Percentiles rank a stretch among this genome's conserved stretches.
Evolutionary conservation across 768 basidiomycete genomes (phyloP).

Genomic region (Kwoniella europaea): DNA sequence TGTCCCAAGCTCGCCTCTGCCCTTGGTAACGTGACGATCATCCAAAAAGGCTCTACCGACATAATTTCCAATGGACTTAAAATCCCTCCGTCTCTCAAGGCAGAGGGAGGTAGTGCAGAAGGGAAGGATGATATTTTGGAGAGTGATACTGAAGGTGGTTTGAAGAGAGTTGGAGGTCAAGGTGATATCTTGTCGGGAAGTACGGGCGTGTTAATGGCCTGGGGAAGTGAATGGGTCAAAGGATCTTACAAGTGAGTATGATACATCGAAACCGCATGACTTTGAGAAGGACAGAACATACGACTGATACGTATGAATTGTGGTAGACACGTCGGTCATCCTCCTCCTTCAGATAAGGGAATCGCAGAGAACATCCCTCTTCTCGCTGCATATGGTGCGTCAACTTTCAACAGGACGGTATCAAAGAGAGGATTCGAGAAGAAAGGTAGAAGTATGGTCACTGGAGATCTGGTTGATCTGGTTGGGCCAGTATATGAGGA

Average conservation of each 20-base stretch:
- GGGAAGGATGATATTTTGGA: constrained; percentile 64
- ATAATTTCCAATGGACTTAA: constrained; percentile 68
- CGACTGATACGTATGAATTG: not conserved
- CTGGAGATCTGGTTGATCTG: constrained; percentile 70
- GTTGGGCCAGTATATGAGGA: constrained; percentile 68
- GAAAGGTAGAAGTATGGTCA: constrained; percentile 79
- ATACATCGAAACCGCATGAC: too few species aligned
- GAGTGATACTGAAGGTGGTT: constrained; percentile 74
- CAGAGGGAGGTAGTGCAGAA: constrained; percentile 61
- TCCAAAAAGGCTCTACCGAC: constrained; percentile 85
- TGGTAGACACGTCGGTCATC: constrained; percentile 52
- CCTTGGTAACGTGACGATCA: constrained; percentile 84
- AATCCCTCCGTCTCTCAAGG: constrained; percentile 58
- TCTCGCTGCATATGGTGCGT: constrained; percentile 81
- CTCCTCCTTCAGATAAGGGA: constrained; percentile 47
- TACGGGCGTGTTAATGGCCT: constrained; percentile 87
- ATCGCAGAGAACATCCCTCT: constrained; percentile 68
- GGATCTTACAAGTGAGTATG: constrained; percentile 79
- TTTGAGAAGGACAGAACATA: too few species aligned
- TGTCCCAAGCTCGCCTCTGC: constrained; percentile 73
- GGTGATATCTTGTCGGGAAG: constrained; percentile 90
- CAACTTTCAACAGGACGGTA: constrained; percentile 83
- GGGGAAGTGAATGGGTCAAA: constrained; percentile 91
- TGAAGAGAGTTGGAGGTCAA: constrained; percentile 94
- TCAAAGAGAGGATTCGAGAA: constrained; percentile 76